Evolutionary conservation across 2,329 filamentous ascomycete genomes (phyloP).

Genomic region (Colletotrichum australisinense): DNA sequence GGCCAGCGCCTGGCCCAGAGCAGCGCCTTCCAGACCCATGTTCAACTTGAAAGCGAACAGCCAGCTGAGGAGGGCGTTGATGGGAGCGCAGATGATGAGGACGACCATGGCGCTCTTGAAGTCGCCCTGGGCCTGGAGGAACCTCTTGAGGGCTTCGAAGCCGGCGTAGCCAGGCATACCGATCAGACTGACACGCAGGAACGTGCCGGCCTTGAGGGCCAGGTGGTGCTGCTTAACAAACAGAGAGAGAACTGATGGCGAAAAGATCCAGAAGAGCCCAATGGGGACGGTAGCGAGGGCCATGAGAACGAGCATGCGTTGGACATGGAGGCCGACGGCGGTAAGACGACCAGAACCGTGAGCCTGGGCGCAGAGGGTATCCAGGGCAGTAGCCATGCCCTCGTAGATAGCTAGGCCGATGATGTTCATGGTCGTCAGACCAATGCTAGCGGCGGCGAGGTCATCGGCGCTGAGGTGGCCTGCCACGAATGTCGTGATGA

Average conservation of each 20-base stretch:
- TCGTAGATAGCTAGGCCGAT: slow-evolving; percentile 62
- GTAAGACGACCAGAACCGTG: slow-evolving; percentile 60
- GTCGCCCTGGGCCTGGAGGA: slow-evolving; percentile 65
- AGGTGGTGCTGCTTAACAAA: slow-evolving; percentile 60
- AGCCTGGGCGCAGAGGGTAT: slow-evolving; percentile 63
- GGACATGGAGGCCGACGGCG: slow-evolving; percentile 63
- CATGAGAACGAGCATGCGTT: slow-evolving; percentile 64
- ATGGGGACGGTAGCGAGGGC: slow-evolving; percentile 59
- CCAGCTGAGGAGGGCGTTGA: slow-evolving; percentile 62
- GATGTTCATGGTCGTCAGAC: slow-evolving; percentile 65
- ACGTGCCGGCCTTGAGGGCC: slow-evolving; percentile 60
- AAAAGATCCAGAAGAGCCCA: slow-evolving; percentile 59
- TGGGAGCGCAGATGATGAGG: slow-evolving; percentile 57
- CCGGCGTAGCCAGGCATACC: slow-evolving; percentile 64
- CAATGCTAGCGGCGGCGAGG: slow-evolving; percentile 62
- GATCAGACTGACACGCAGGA: slow-evolving; percentile 59
- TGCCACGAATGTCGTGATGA: slow-evolving; percentile 63
- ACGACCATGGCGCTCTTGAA: slow-evolving; percentile 61
- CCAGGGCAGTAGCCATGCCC: slow-evolving; percentile 62
- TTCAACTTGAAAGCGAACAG: slow-evolving; percentile 54
- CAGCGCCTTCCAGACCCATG: slow-evolving; percentile 62
- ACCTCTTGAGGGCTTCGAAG: slow-evolving; percentile 66
- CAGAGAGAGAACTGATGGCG: slow-evolving; percentile 56
- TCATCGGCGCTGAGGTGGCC: slow-evolving; percentile 64
- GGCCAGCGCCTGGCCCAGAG: slow-evolving; percentile 59